Evolutionary conservation across 495 filamentous ascomycete species (phyloP), one percentile per base, ranked within the genome.

Genomic region (Aspergillus sclerotioniger): DNA sequence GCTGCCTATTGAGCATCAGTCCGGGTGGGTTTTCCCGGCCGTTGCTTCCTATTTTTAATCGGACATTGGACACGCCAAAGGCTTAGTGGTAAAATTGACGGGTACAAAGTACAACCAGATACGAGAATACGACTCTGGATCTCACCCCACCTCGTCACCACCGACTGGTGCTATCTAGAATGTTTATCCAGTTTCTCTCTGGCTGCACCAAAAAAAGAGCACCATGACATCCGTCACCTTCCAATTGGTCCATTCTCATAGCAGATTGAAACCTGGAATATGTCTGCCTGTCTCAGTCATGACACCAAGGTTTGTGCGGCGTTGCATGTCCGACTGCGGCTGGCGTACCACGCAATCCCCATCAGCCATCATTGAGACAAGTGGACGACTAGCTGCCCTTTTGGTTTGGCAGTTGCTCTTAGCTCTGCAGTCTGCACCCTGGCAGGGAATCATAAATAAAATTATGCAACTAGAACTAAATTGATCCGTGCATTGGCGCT

Each of bases 31-130:
- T 47, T 21, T 35, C 20, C 51, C 35, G 51, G 32, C 51, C 32
- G 32, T 45, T 45, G 41, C 33, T 21, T 54, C 25, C 25, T 41
- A 50, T 50, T 50, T 50, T 50, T 50, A 31, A 16, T 16, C 47
- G 47, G 47, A 21, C 47, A 16, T 16, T 25, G 47, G 47, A 21
- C 47, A 50, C 47, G 47, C 47, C 31, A 31, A 50, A 3, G 10
- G 21, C 47, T 32, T 50, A 50, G 47, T 29, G 25, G 46, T 25
- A 25, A 28, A 6, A 3, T 8, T 31, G 16, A 3, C 37, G 3
- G 33, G 33, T 35, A 35, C 31, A 13, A n/a, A 8, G 33, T 35
- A 35, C 37, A 13, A 15, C 37, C 37, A 12, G n/a, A 41, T 41
- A 41, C 37, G 37, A 12, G 25, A 41, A 50, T 50, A 50, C 47